Conservation (phyloP, 192 early-diverging fungal species). For the Coemansia sp. region DNA sequence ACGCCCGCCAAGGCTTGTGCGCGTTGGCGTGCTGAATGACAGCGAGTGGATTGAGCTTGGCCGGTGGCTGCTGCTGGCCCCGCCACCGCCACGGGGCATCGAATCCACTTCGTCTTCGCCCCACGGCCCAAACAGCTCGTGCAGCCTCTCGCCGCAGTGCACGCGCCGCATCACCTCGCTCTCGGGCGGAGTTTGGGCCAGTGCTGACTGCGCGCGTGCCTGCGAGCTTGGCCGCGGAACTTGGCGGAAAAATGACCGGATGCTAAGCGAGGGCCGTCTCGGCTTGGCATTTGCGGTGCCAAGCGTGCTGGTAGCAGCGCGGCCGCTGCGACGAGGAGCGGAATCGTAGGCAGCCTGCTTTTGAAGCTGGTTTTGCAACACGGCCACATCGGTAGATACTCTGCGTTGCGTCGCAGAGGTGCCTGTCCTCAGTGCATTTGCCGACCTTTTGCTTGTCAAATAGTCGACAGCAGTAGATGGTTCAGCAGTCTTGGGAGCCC, state of each 20-base stretch:
- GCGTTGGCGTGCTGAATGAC: slow-evolving; percentile 36
- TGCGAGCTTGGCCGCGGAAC: slow-evolving; percentile 9
- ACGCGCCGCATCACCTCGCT: slow-evolving; percentile 31
- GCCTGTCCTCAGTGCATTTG: neutral
- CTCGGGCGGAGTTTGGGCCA: slow-evolving; percentile 9
- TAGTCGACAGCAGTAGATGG: neutral
- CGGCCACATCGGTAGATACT: neutral
- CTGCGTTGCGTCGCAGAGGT: neutral
- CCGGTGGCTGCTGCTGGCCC: slow-evolving; percentile 9
- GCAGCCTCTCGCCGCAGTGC: slow-evolving; percentile 33
- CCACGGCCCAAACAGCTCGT: slow-evolving; percentile 47
- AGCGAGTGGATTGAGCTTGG: slow-evolving; percentile 34
- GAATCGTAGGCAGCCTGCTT: slow-evolving; percentile 3
- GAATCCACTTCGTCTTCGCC: slow-evolving; percentile 4
- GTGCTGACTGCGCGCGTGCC: neutral
- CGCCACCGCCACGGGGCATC: neutral
- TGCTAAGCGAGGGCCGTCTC: slow-evolving; percentile 20
- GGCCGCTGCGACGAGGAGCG: slow-evolving; percentile 9
- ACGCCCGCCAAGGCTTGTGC: slow-evolving; percentile 21
- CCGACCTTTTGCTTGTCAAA: slow-evolving; percentile 5
- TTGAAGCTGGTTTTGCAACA: neutral
- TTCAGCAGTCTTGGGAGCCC: neutral
- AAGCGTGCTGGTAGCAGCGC: slow-evolving; percentile 9
- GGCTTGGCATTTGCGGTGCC: slow-evolving; percentile 12
- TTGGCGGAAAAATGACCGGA: slow-evolving; percentile 37